Evolutionary conservation across 2,329 filamentous ascomycete genomes (phyloP).

Genomic region (Biscogniauxia sp.): DNA sequence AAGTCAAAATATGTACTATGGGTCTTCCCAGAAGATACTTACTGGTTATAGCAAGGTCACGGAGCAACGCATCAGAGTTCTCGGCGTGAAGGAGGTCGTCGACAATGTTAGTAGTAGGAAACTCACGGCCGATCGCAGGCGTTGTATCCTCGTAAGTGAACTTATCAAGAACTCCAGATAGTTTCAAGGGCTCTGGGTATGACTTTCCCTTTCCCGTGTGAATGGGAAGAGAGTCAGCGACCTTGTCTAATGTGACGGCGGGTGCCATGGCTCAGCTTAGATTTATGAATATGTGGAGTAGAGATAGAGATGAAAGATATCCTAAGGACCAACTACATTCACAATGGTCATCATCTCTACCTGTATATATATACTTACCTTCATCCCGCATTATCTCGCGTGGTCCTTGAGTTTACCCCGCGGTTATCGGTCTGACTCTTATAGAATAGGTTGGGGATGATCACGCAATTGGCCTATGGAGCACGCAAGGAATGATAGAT

Average conservation of each 20-base stretch:
- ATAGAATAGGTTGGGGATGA: not conserved
- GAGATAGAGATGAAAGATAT: not conserved
- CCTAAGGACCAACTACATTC: not conserved
- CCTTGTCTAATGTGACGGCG: conserved; percentile 1
- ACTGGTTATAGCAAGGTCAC: conserved; percentile 62
- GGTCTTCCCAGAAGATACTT: conserved; percentile 13
- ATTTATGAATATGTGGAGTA: not conserved
- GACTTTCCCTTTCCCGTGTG: conserved; percentile 4
- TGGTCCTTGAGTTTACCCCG: not conserved
- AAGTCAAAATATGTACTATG: conserved; percentile 3
- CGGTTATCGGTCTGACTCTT: not conserved
- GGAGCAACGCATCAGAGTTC: conserved; percentile 53
- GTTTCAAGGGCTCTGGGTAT: conserved; percentile 29
- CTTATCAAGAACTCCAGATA: conserved; percentile 39
- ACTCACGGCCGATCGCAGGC: conserved; percentile 56
- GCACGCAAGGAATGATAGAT: not conserved
- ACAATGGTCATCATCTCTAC: not conserved
- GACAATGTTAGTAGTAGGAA: conserved; percentile 46
- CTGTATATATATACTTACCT: not conserved
- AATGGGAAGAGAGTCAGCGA: conserved; percentile 1
- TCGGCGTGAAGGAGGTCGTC: conserved; percentile 52
- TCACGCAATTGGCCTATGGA: not conserved
- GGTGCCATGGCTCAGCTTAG: conserved; percentile 5
- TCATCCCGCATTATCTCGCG: not conserved
- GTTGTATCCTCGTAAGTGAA: conserved; percentile 50